Evolutionary conservation across 176 grass and related monocot species (phyloP), one percentile per base, ranked within the genome.

Genomic region (Tillandsia leiboldiana): DNA sequence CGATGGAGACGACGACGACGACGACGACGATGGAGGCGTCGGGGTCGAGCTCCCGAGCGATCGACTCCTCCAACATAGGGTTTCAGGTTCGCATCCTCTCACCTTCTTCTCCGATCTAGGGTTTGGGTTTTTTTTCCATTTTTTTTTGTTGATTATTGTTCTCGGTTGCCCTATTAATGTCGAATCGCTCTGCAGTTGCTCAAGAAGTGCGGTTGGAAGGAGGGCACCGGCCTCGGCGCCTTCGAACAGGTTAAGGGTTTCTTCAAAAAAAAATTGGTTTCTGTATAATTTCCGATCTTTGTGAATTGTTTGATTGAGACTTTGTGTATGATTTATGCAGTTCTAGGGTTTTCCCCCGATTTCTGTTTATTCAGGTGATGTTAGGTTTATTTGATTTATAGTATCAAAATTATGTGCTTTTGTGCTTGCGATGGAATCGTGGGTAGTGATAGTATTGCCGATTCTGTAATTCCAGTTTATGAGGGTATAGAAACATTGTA

Each of bases 161-260:
- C 62, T 13, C 65, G 71, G 2, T 65, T 26, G 63, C n/a, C 0
- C 13, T 12, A n/a, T 49, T 10, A 14, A 64, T 73, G 47, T 26
- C 77, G 26, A 51, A 56, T 59, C 66, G 27, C 11, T 42, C 33
- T 73, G 71, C 80, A 93, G 94, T 74, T 99, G 50, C 74, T 99
- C 53, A 99, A 93, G 87, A 99, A 99, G 70, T 86, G 79, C 2
- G 82, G 94, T 9, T 99, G 89, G 89, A 93, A 87, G 87, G 94
- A 97, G 78, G 94, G 94, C 48, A 97, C 89, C 13, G 94, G 89
- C 14, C 94, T 97, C 47, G 86, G 94, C 10, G 89, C 89, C 51
- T 75, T 83, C 65, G 93, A 97, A 74, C 93, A 97, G 86, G 93
- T 97, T 0, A 12, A 12, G 86, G 52, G 7, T 51, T 10, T 20